Evolutionary conservation across 2,329 filamentous ascomycete genomes (phyloP).

Genomic region (Beauveria sp.): DNA sequence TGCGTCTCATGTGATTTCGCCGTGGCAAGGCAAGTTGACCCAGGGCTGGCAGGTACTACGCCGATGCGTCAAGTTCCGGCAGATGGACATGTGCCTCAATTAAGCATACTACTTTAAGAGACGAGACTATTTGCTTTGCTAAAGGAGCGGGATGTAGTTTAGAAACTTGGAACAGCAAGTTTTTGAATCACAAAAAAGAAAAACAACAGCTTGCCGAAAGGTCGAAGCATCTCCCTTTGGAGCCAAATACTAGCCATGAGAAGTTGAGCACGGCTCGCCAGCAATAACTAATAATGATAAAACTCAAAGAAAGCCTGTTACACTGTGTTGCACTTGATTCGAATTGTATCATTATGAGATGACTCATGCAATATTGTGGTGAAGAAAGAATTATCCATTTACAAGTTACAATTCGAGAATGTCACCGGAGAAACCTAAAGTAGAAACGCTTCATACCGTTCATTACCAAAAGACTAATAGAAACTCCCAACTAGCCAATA

Average conservation of each 20-base stretch:
- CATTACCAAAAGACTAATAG: neutral
- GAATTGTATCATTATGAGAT: neutral
- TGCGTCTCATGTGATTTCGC: neutral
- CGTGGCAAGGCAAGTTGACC: neutral
- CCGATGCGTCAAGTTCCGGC: neutral
- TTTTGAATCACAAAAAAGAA: neutral
- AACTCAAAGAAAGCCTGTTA: too few species aligned
- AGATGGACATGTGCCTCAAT: neutral
- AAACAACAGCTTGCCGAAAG: neutral
- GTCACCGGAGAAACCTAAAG: neutral
- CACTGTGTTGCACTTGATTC: neutral
- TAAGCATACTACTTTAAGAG: neutral
- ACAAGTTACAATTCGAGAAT: neutral
- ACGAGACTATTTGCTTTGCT: too few species aligned
- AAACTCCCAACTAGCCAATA: slow-evolving; percentile 1
- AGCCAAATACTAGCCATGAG: neutral
- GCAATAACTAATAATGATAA: neutral
- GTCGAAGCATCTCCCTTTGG: neutral
- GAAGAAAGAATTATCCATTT: neutral
- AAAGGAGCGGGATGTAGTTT: too few species aligned
- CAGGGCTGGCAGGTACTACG: neutral
- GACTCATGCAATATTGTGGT: neutral
- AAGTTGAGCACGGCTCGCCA: neutral
- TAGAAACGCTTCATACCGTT: neutral
- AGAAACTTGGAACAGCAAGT: neutral